Percentiles rank a stretch among this genome's conserved stretches.
Conservation (phyloP, 352 stramenopile species). For the Paralagenidium karlingii region DNA sequence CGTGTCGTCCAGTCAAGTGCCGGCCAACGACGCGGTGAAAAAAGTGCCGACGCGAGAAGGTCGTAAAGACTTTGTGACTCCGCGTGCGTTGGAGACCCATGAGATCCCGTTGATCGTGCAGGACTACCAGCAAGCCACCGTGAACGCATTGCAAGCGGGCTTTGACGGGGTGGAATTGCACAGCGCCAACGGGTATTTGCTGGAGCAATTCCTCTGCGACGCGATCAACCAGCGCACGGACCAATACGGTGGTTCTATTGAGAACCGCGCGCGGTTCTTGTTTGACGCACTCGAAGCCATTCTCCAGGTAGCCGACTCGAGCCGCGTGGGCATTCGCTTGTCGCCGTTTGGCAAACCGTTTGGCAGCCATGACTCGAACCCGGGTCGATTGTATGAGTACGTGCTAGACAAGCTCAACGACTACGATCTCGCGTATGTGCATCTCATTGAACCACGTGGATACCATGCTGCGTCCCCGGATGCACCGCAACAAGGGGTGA, state of each 20-base stretch:
- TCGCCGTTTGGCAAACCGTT: conserved; percentile 35
- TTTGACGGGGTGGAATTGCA: conserved; percentile 88
- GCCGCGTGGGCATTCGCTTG: conserved; percentile 26
- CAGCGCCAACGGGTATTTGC: conserved; percentile 82
- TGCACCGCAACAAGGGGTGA: conserved; percentile 23
- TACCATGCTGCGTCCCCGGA: conserved; percentile 24
- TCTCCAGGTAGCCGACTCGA: conserved; percentile 14
- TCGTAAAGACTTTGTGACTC: conserved; percentile 27
- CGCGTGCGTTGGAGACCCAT: conserved; percentile 42
- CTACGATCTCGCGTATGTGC: conserved; percentile 41
- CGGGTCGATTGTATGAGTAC: conserved; percentile 22
- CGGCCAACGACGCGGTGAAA: conserved; percentile 9
- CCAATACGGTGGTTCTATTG: conserved; percentile 72
- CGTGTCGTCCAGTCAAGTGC: conserved; percentile 30
- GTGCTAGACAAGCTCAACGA: conserved; percentile 23
- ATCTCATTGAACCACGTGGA: conserved; percentile 40
- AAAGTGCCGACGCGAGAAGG: conserved; percentile 22
- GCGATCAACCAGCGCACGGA: conserved; percentile 70
- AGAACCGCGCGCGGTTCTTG: conserved; percentile 77
- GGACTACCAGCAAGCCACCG: conserved; percentile 42
- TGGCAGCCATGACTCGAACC: conserved; percentile 26
- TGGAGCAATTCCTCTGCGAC: conserved; percentile 84
- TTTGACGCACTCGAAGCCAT: conserved; percentile 59
- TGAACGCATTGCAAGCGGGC: conserved; percentile 46
- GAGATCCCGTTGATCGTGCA: conserved; percentile 56